Evolutionary conservation across 805 yeast species (phyloP).

Genomic region (Saturnispora sekii): DNA sequence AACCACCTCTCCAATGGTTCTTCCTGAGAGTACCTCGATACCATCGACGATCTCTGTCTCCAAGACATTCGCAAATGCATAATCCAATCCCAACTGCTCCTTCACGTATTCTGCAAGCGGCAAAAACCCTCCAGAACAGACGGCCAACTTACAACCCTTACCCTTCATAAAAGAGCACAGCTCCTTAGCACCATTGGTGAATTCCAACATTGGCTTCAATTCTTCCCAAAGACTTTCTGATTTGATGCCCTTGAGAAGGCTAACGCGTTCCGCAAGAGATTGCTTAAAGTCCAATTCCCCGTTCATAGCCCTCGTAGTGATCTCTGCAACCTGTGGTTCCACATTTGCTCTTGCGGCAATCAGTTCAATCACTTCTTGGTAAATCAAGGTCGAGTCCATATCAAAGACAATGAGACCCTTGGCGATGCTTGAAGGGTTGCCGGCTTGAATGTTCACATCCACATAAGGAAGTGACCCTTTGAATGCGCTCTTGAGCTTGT

Average conservation of each 20-base stretch:
- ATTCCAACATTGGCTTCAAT: constrained; percentile 52
- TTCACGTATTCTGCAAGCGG: constrained; percentile 78
- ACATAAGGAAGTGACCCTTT: constrained; percentile 18
- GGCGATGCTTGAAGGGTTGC: constrained; percentile 22
- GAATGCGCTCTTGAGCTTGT: constrained; percentile 14
- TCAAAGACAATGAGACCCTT: constrained; percentile 77
- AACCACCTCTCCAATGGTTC: constrained; percentile 70
- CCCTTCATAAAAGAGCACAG: constrained; percentile 52
- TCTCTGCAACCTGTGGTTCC: constrained; percentile 75
- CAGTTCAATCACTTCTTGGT: constrained; percentile 93
- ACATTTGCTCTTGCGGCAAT: constrained; percentile 93
- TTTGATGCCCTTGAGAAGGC: constrained; percentile 73
- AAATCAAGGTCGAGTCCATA: constrained; percentile 94
- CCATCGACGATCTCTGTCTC: constrained; percentile 32
- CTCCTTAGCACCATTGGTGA: constrained; percentile 83
- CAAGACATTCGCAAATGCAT: constrained; percentile 77
- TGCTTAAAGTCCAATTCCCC: constrained; percentile 89
- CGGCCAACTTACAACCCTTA: constrained; percentile 65
- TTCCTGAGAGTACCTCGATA: constrained; percentile 54
- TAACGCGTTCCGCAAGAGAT: constrained; percentile 66
- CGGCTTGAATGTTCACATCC: constrained; percentile 36
- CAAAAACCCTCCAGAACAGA: constrained; percentile 89
- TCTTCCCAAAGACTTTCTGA: constrained; percentile 67
- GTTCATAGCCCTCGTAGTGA: constrained; percentile 93
- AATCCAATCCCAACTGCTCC: constrained; percentile 60